phyloP scores from a whole-genome alignment of 2,329 filamentous ascomycete species.

The Dactylellina drechsleri region DNA sequence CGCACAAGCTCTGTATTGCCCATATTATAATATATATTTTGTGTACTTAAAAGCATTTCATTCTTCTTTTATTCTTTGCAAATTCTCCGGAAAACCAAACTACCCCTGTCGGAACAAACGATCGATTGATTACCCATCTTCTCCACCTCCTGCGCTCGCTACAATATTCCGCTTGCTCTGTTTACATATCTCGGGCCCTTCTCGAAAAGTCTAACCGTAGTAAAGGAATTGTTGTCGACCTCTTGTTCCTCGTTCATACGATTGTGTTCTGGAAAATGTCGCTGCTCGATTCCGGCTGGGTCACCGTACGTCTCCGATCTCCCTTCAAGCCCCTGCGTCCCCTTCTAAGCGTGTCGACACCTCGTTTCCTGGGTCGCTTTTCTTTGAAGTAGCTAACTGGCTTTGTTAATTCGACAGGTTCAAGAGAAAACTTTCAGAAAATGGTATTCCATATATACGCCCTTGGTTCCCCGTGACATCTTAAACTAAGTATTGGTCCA shows the following conservation, averaged over 20 bases:
- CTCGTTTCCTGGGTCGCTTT: constrained; percentile 11
- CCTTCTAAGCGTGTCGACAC: constrained; percentile 1
- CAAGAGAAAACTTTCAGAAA: constrained; percentile 99
- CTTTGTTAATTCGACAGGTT: constrained; percentile 71
- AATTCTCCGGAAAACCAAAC: constrained; percentile 17
- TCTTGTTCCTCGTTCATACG: neutral
- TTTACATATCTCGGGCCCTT: constrained; percentile 5
- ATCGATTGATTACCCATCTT: neutral
- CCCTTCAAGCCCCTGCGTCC: constrained; percentile 29
- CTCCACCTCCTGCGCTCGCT: constrained; percentile 46
- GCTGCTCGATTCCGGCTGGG: constrained; percentile 43
- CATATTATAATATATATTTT: neutral
- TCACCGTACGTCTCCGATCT: constrained; percentile 33
- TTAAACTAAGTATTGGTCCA: constrained; percentile 61
- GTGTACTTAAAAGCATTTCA: neutral
- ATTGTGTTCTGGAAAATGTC: constrained; percentile 26
- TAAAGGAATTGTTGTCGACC: neutral
- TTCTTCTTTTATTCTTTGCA: neutral
- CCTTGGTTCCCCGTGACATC: neutral
- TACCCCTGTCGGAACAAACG: constrained; percentile 27
- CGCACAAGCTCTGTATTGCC: neutral
- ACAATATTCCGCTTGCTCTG: neutral
- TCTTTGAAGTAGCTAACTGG: constrained; percentile 66
- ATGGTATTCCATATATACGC: constrained; percentile 70
- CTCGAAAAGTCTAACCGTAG: constrained; percentile 1